These are phyloP conservation scores for Cladosporium sp. DNA, from an alignment of 2,329 filamentous ascomycete species.

Conservation along the genomic window DNA sequence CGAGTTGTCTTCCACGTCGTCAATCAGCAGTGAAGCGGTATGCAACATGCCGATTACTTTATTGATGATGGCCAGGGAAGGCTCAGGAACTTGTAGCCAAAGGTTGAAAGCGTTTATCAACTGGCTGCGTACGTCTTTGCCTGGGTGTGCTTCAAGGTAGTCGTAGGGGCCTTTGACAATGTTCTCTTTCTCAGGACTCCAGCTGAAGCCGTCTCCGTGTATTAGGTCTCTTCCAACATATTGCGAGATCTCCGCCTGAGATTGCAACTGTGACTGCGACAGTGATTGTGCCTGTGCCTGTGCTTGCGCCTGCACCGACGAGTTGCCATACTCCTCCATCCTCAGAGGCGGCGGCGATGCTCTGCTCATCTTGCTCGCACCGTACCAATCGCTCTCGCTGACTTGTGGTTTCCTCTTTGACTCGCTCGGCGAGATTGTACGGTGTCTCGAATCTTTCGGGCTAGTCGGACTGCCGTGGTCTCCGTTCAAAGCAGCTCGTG, in stretches of 20 bases:
- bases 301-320: conserved; percentile 23
- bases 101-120: conserved; percentile 79
- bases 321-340: conserved; percentile 22
- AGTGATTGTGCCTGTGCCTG: conserved; percentile 23
- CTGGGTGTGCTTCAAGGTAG: conserved; percentile 76
- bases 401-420: conserved; percentile 26
- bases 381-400: conserved; percentile 36
- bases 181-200: conserved; percentile 74
- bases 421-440: conserved; percentile 30
- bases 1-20: conserved; percentile 85
- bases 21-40: conserved; percentile 79
- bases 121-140: conserved; percentile 81
- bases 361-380: conserved; percentile 38
- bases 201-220: conserved; percentile 51
- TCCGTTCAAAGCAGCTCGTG: conserved; percentile 49
- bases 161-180: conserved; percentile 78
- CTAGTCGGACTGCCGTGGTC: conserved; percentile 30
- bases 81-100: conserved; percentile 73
- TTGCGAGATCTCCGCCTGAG: conserved; percentile 7
- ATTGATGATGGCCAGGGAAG: conserved; percentile 72
- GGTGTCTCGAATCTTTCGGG: conserved; percentile 26
- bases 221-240: conserved; percentile 40
- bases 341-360: conserved; percentile 37
- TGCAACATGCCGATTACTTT: conserved; percentile 83
- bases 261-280: conserved; percentile 17